Base-by-base conservation (phyloP, 805 yeast species). In the Zygosaccharomyces kombuchaensis region DNA sequence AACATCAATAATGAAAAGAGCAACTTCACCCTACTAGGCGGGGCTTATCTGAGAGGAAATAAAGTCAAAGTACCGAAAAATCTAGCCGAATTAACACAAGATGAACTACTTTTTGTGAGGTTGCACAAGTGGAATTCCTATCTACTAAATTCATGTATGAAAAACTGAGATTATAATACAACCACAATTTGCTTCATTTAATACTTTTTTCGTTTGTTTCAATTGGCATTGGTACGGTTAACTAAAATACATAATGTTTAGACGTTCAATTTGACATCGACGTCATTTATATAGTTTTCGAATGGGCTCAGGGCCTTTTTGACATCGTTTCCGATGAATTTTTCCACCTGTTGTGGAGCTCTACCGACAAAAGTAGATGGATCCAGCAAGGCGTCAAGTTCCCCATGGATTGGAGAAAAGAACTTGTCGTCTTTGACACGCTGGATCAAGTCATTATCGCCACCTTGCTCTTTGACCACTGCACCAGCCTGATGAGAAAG, bases 381-480 rank as follows among this genome's bases (percentile, higher is more conserved):
- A 59, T 91, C 90, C 60, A 93, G 78, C 59, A 93, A 77, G 17
- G 70, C 52, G 48, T 86, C 96, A 62, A 93, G 77, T 41, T 93
- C 88, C 47, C 62, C 70, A 87, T 95, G 87, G 56, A 93, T 84
- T 48, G 99, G 99, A 66, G 79, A 72, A 73, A 90, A 90, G 74
- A 87, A 90, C 48, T 75, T 75, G 50, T 87, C 87, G 39, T 75
- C 76, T 69, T 76, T 80, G 59, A 90, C 75, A 68, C 97, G 80
- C 68, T 90, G 93, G 56, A 90, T 93, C 66, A 93, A 78, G 69
- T 93, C 99, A 63, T 93, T 93, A 67, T 93, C 99, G 51, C 98
- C 97, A 71, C 99, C 99, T 73, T 93, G 84, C 69, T 89, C 96
- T 70, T 93, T 93, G 47, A 93, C 99, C 50, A 90, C 96, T 42